Evolutionary conservation across 2,329 filamentous ascomycete genomes (phyloP).

Genomic region (Ophiostoma sp.): DNA sequence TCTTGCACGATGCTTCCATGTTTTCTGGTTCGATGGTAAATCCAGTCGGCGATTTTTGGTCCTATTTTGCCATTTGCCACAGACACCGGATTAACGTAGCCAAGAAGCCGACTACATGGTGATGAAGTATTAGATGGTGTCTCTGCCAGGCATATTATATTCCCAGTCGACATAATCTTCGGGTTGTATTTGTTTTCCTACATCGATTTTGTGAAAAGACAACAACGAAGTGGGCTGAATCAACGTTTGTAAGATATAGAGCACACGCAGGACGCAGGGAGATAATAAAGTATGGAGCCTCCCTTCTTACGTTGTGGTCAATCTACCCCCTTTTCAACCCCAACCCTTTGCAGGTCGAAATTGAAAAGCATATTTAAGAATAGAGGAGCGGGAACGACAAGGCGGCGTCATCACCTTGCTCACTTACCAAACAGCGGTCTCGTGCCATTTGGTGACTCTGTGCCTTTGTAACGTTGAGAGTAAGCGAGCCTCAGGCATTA

Average conservation of each 20-base stretch:
- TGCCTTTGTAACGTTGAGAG: not conserved
- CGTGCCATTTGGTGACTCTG: not conserved
- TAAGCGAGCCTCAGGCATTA: not conserved
- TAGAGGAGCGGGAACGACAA: not conserved
- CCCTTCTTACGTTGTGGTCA: not conserved
- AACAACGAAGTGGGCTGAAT: not conserved
- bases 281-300: not conserved
- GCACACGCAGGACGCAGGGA: not conserved
- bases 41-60: not conserved
- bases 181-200: not conserved
- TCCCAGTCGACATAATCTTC: not conserved
- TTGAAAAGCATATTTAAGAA: not conserved
- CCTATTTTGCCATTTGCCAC: not conserved
- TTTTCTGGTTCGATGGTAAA: not conserved
- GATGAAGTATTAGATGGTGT: not conserved
- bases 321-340: not conserved
- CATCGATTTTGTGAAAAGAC: not conserved
- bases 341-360: not conserved
- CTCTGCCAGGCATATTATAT: not conserved
- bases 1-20: not conserved
- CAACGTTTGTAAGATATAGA: not conserved
- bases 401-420: not conserved
- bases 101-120: not conserved
- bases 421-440: not conserved
- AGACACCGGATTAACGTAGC: not conserved